phyloP scores from a whole-genome alignment of 23 red algal genomes.

The Cyanidium caldarium region DNA sequence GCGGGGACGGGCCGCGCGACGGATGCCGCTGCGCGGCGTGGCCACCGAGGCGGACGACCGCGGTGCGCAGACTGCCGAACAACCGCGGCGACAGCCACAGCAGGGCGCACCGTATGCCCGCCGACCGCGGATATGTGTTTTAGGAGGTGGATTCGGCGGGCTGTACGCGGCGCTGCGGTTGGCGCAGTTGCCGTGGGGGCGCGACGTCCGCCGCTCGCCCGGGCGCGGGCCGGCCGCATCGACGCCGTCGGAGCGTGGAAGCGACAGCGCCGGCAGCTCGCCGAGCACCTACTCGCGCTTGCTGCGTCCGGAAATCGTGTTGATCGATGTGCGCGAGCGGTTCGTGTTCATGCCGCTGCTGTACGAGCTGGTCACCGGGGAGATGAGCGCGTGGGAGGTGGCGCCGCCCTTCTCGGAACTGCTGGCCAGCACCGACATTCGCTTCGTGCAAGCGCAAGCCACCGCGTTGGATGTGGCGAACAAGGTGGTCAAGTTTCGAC shows the following conservation, averaged over 20 bases:
- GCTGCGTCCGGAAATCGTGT: conserved; percentile 41
- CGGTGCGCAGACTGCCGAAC: no score
- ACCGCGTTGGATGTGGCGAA: conserved; percentile 30
- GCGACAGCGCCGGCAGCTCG: background rate
- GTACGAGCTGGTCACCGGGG: conserved; percentile 66
- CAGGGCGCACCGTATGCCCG: no score
- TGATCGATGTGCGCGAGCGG: conserved; percentile 58
- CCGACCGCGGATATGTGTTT: conserved; percentile 59
- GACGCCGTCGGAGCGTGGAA: background rate
- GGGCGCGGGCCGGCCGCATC: background rate
- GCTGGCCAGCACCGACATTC: conserved; percentile 32
- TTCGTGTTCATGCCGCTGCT: conserved; percentile 91
- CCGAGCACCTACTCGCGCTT: conserved; percentile 13
- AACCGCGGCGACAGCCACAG: no score
- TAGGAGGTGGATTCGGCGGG: conserved; percentile 91
- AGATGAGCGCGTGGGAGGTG: conserved; percentile 68
- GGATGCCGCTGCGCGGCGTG: no score
- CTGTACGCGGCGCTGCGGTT: conserved; percentile 55
- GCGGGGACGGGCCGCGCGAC: no score
- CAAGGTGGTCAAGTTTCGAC: conserved; percentile 6
- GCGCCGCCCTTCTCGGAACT: conserved; percentile 60
- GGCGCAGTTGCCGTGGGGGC: conserved; percentile 49
- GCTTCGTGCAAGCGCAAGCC: conserved; percentile 33
- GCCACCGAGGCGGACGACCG: no score
- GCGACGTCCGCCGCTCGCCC: background rate